These are phyloP conservation scores for Thelonectria discophora DNA, from an alignment of 2,329 filamentous ascomycete genomes.

Conservation along the genomic window DNA sequence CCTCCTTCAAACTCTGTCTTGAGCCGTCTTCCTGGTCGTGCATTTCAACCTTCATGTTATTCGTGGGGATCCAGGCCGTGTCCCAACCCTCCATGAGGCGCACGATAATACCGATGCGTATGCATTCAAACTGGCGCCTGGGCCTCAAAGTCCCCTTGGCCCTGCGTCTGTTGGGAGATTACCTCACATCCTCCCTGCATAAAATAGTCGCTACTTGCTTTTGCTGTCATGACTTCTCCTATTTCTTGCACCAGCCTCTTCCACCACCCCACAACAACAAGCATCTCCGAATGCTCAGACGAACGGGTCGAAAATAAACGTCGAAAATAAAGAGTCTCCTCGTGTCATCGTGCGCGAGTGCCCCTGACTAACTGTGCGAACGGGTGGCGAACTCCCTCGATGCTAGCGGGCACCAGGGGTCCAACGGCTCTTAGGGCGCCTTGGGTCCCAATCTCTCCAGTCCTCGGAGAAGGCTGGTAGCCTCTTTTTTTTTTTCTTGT, in stretches of 20 bases:
- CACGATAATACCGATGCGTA: constrained; percentile 23
- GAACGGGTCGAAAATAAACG: constrained; percentile 5
- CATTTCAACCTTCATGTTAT: constrained; percentile 11
- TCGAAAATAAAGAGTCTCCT: neutral
- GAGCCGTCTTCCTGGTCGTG: constrained; percentile 1
- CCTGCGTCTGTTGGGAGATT: constrained; percentile 44
- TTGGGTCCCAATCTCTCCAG: constrained; percentile 20
- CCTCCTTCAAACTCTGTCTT: constrained; percentile 22
- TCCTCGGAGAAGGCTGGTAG: neutral
- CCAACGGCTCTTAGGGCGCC: constrained; percentile 36
- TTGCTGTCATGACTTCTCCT: constrained; percentile 24
- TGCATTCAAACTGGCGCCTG: constrained; percentile 10
- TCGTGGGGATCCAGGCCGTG: constrained; percentile 9
- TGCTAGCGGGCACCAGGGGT: constrained; percentile 36
- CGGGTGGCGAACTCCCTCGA: constrained; percentile 39
- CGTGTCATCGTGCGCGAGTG: constrained; percentile 19
- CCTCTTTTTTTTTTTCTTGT: constrained; percentile 1
- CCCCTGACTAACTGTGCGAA: constrained; percentile 39
- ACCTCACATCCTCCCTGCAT: constrained; percentile 38
- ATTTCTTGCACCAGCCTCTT: neutral
- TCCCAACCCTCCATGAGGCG: constrained; percentile 17
- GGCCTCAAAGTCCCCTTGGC: constrained; percentile 33
- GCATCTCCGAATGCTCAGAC: constrained; percentile 2
- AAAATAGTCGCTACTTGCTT: constrained; percentile 29
- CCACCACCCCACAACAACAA: constrained; percentile 3